Base-by-base conservation (phyloP, 352 stramenopile species). In the Phytophthora sojae region DNA sequence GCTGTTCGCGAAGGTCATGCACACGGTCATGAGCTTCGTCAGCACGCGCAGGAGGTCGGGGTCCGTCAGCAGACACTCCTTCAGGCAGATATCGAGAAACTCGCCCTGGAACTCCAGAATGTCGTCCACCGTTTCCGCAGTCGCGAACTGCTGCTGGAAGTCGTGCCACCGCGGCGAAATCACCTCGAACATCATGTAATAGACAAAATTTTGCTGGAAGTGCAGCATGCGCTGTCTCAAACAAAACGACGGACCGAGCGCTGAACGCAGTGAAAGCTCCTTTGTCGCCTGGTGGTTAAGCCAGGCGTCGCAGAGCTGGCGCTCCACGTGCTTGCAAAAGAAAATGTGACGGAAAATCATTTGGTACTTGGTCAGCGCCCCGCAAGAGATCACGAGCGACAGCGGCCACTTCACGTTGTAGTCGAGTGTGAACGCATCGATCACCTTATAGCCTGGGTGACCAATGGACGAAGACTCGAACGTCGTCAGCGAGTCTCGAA, bases 311-410 rank as follows among this genome's bases (percentile, higher is more conserved):
- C 98, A 97, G 4, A 99, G 88, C 32, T 94, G 85, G 11, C 97
- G 91, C 80, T 99, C 97, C 4, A 99, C 97, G 77, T 99, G 96
- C 79, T 99, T 99, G 70, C 94, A 98, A 75, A 99, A 99, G 80
- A 99, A 99, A 3, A 99, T 81, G 60, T 99, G 97, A 0, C 98
- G 94, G 71, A 99, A 99, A 17, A 99, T 89, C 76, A 99, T 96
- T 77, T 99, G 97, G 75, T 99, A 99, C 79, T 99, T 99, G 17
- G 89, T 95, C 52, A 99, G 73, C 7, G 90, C 89, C 1, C 93
- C 89, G 35, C 91, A 90, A 0, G 96, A 99, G 11, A 99, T 88
- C 4, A 99, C 89, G n/a, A 99, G 85, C 8, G 96, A 99, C 0
- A 99, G 77, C 29, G 98, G 98, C 91, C 98, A 99, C n/a, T 91